Evolutionary conservation across 352 stramenopile species (phyloP).

Genomic region (Pythium phragmitis): DNA sequence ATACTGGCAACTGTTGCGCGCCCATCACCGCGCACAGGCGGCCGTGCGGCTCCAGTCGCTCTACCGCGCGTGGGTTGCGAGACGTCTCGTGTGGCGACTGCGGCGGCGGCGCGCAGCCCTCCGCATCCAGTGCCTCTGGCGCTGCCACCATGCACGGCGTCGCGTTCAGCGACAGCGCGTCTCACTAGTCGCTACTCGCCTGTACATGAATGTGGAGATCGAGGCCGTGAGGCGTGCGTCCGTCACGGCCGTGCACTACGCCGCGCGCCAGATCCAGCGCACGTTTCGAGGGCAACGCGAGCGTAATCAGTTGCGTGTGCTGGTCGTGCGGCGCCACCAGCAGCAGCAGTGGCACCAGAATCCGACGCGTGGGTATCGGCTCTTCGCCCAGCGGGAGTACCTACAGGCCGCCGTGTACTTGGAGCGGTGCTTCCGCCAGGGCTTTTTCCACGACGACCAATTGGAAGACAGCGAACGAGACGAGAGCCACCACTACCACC

Average conservation of each 20-base stretch:
- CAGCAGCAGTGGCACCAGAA: constrained; percentile 52
- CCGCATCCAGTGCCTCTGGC: constrained; percentile 52
- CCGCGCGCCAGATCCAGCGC: constrained; percentile 42
- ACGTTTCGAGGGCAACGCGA: constrained; percentile 42
- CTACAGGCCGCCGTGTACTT: constrained; percentile 46
- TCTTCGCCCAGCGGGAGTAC: constrained; percentile 39
- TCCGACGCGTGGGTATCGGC: constrained; percentile 44
- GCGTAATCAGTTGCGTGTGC: constrained; percentile 34
- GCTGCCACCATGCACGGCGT: constrained; percentile 32
- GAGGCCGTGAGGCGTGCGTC: constrained; percentile 28
- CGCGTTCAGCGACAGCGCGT: constrained; percentile 28
- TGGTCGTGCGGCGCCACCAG: constrained; percentile 34
- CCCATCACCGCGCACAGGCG: constrained; percentile 25
- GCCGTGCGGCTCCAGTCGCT: constrained; percentile 41
- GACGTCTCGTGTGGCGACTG: constrained; percentile 27
- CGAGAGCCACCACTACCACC: not conserved
- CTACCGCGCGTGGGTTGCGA: constrained; percentile 43
- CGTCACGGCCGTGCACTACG: constrained; percentile 22
- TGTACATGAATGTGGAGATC: constrained; percentile 24
- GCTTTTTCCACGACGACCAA: constrained; percentile 26
- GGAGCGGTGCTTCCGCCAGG: constrained; percentile 49
- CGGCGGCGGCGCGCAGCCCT: constrained; percentile 31
- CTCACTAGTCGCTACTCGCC: constrained; percentile 11
- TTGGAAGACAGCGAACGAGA: not conserved
- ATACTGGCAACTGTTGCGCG: constrained; percentile 26